Evolutionary conservation across 495 filamentous ascomycete genomes (phyloP), one percentile per base, ranked within the genome.

Genomic region (Pyronema domesticum): DNA sequence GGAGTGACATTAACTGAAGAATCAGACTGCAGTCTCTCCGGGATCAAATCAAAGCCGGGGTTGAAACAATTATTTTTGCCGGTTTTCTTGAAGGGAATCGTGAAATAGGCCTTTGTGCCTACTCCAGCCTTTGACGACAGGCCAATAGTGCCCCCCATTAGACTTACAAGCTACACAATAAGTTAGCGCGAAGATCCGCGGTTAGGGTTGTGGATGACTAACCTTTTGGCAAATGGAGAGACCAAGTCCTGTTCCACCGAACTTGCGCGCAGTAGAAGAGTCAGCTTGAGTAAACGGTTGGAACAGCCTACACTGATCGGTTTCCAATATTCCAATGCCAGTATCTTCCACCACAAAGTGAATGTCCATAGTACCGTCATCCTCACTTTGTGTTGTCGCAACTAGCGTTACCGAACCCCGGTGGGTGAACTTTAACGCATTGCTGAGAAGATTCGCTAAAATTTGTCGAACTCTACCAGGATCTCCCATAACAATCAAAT

Each of bases 371-470:
- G 61, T 66, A 5, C 77, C 74, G 5, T 68, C 57, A 6, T 71
- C 70, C 56, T 78, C 74, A 14, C 67, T 66, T 51, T 73, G 69
- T 40, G 71, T 72, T 46, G 62, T 55, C 10, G 76, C 73, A 0
- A 63, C 68, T 48, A 79, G 70, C 52, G 73, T 76, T 9, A 94
- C 77, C 52, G 73, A 74, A 0, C 87, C 88, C 19, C 77, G 70
- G 30, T 79, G 79, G 0, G 87, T 93, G 59, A 94, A 93, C 58
- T 94, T 93, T 67, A 95, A 85, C 53, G 81, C 84, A 61, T 95
- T 95, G 7, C 82, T 81, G n/a, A 94, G 71, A 11, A 95, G 67
- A 61, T 93, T 95, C 23, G 82, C 85, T 10, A 94, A 73, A 35
- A 95, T 81, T 67, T 94, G 88, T 14, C 85, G 75, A 46, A 89